Conservation (phyloP, 345 rosid species). For the Clarkia xantiana region DNA sequence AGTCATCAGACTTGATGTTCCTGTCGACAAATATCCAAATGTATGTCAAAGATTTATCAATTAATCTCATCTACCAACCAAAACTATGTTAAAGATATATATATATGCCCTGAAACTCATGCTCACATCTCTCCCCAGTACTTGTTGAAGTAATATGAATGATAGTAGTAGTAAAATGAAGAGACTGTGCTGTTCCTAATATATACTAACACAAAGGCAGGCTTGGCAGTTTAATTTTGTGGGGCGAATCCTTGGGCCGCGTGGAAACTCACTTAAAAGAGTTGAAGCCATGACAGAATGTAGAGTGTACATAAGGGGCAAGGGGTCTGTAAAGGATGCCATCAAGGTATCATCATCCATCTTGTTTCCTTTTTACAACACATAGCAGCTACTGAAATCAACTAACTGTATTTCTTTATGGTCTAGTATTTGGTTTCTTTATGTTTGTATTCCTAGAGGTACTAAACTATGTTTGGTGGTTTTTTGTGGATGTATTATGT, state of each 20-base stretch:
- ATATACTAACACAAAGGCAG: conserved; percentile 3
- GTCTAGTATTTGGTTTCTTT: too few relatives aligned
- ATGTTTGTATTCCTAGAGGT: too few relatives aligned
- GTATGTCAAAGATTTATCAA: conserved; percentile 27
- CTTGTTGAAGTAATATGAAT: too few relatives aligned
- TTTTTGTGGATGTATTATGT: too few relatives aligned
- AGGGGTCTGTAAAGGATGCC: conserved; percentile 84
- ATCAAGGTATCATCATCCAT: conserved; percentile 40
- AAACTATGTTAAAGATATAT: too few relatives aligned
- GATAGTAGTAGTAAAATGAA: too few relatives aligned
- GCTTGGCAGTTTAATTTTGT: conserved; percentile 74
- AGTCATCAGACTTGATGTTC: conserved; percentile 84
- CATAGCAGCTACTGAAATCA: too few relatives aligned
- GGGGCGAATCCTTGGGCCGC: conserved; percentile 92
- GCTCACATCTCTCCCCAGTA: background rate
- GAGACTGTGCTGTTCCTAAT: background rate
- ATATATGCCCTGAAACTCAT: too few relatives aligned
- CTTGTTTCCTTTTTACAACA: background rate
- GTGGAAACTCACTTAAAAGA: conserved; percentile 92
- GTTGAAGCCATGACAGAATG: conserved; percentile 74
- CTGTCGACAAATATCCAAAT: conserved; percentile 77
- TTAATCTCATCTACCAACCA: too few relatives aligned
- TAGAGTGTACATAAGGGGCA: conserved; percentile 80
- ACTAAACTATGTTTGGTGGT: too few relatives aligned
- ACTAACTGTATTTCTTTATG: too few relatives aligned